Evolutionary conservation across 2,329 filamentous ascomycete species (phyloP), one percentile per base, ranked within the genome.

Genomic region (Monosporascus sp.): DNA sequence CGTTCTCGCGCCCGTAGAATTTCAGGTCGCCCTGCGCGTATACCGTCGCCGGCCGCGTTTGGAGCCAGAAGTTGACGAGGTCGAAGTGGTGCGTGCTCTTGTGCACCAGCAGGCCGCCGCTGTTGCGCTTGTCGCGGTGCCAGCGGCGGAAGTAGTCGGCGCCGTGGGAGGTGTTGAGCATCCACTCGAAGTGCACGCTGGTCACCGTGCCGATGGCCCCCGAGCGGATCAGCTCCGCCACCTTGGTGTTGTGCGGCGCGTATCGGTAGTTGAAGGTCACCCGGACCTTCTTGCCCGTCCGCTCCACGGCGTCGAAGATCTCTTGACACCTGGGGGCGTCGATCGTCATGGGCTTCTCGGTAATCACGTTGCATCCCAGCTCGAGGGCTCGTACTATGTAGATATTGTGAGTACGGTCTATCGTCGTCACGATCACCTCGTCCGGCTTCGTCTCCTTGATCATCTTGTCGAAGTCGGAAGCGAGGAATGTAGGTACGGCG

Each of bases 261-360:
- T 84, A 85, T 22, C 82, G 77, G 67, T 85, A 85, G 68, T 85
- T 85, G 72, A 85, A 85, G 0, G 79, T 80, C 1, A 85, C 81
- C 17, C 82, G 74, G 3, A 84, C 73, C 39, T 74, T 72, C 14
- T 68, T 65, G 3, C 71, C 70, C 0, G 78, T 81, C 18, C 74
- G 69, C 49, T 78, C 72, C 17, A 81, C 80, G 14, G 79, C 77
- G 56, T 75, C 72, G 56, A 83, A 74, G 53, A 85, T 84, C 48
- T 75, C 71, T 6, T 67, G 70, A 65, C 80, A 83, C 2, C 80
- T 75, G 2, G 75, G 71, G 0, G 73, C 78, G 60, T 85, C 81
- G 58, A 84, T 80, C 1, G 82, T 85, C 82, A 85, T 84, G 5
- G 82, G 82, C 64, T 85, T 85, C 61, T 85, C 82, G 0, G 79